Percentiles rank a stretch among this genome's conserved stretches.
Conservation (phyloP, 768 basidiomycete species). For the Amanita subjunquillea region DNA sequence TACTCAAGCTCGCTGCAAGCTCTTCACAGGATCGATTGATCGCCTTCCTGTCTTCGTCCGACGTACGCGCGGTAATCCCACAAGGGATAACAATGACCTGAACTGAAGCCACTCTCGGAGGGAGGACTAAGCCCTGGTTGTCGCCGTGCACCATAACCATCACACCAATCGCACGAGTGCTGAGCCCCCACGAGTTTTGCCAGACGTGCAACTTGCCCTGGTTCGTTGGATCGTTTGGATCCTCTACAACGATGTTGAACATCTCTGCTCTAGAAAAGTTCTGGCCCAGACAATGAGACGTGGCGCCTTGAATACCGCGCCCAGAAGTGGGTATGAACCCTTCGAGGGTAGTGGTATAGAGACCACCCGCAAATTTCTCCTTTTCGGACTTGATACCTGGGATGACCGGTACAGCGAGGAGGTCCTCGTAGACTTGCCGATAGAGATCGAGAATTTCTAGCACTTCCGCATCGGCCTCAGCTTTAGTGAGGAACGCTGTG, state of each 20-base stretch:
- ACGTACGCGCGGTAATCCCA: conserved; percentile 83
- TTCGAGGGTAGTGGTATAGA: conserved; percentile 97
- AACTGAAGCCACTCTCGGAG: conserved; percentile 90
- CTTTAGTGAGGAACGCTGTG: conserved; percentile 84
- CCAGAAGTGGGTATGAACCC: conserved; percentile 97
- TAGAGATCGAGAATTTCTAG: conserved; percentile 93
- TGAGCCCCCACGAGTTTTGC: conserved; percentile 99
- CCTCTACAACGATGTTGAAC: conserved; percentile 97
- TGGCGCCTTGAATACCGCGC: conserved; percentile 95
- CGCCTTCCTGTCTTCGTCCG: conserved; percentile 50
- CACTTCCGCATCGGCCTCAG: conserved; percentile 88
- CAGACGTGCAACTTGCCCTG: conserved; percentile 76
- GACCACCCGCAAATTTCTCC: conserved; percentile 96
- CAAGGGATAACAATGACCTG: conserved; percentile 92
- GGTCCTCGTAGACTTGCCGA: conserved; percentile 89
- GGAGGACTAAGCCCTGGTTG: conserved; percentile 93
- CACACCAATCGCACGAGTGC: conserved; percentile 92
- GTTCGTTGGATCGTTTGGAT: conserved; percentile 65
- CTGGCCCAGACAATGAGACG: conserved; percentile 95
- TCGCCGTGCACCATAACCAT: conserved; percentile 99
- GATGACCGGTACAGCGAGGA: conserved; percentile 95
- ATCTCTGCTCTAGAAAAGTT: conserved; percentile 95
- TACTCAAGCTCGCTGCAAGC: conserved; percentile 63
- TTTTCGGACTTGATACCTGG: conserved; percentile 97
- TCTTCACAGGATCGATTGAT: conserved; percentile 75